Evolutionary conservation across 106 monocot genomes (phyloP).

Genomic region (Dactylorhiza incarnata): DNA sequence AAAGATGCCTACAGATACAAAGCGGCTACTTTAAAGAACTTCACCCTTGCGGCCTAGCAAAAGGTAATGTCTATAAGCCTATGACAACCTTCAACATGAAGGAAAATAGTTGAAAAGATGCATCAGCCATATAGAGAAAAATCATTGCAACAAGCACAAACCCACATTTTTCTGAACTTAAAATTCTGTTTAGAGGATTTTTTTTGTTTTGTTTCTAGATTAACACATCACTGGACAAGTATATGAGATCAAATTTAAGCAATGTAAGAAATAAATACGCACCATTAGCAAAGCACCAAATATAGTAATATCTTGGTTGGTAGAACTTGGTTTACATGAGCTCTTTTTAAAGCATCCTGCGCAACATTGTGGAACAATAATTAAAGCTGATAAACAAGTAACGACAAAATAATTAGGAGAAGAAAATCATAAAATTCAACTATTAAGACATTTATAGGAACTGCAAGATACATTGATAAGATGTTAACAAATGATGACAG

Average conservation of each 20-base stretch:
- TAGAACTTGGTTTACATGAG: slow-evolving; percentile 21
- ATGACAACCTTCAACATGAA: background rate
- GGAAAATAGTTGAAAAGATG: background rate
- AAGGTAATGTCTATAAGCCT: background rate
- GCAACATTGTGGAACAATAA: background rate
- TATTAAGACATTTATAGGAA: background rate
- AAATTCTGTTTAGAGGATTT: background rate
- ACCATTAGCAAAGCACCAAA: slow-evolving; percentile 37
- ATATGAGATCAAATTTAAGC: background rate
- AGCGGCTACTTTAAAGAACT: background rate
- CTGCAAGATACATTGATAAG: background rate
- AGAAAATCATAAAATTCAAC: background rate
- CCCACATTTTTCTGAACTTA: background rate
- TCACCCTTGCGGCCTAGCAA: background rate
- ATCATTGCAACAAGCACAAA: background rate
- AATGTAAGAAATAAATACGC: background rate
- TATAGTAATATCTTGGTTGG: slow-evolving; percentile 27
- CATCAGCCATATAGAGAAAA: background rate
- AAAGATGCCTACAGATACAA: background rate
- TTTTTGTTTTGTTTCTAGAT: no score
- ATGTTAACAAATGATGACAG: background rate
- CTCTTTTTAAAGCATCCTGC: slow-evolving; percentile 16
- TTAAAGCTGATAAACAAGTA: background rate
- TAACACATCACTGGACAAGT: no score
- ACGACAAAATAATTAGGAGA: background rate